phyloP scores from a whole-genome alignment of 106 monocot species.

The Dendrobium catenatum region DNA sequence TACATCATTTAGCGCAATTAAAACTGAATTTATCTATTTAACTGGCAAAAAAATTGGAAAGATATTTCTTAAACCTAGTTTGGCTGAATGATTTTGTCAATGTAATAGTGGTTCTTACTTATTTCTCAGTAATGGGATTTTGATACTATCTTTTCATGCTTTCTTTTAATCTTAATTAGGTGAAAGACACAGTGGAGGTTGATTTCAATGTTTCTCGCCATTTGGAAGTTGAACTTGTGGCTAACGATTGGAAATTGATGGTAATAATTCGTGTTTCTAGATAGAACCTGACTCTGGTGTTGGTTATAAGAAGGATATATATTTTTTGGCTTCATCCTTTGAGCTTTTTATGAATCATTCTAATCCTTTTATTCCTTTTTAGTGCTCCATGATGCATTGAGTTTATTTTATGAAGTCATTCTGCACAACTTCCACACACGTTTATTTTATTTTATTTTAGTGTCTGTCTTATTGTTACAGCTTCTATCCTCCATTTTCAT shows the following conservation, averaged over 20 bases:
- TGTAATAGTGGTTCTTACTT: not conserved
- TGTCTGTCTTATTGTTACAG: not conserved
- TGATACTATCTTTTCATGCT: not conserved
- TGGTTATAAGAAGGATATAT: not conserved
- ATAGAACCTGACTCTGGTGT: not conserved
- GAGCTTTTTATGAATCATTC: not conserved
- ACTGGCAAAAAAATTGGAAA: not conserved
- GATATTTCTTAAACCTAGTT: not conserved
- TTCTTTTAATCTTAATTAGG: slow-evolving; percentile 33
- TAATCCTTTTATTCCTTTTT: not conserved
- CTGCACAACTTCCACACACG: not conserved
- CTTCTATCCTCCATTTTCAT: not conserved
- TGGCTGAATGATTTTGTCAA: not conserved
- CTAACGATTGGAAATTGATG: slow-evolving; percentile 77
- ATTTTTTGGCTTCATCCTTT: not conserved
- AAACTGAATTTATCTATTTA: not conserved
- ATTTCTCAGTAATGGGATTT: not conserved
- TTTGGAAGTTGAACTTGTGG: slow-evolving; percentile 72
- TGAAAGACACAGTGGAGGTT: slow-evolving; percentile 95
- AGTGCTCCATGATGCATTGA: not conserved
- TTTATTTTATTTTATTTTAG: not conserved
- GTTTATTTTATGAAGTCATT: not conserved
- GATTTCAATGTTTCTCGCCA: slow-evolving; percentile 97
- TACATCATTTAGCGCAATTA: not conserved
- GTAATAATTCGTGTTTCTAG: slow-evolving; percentile 19